phyloP scores from a whole-genome alignment of 2,329 filamentous ascomycete species.

The Aureobasidium mangrovei region DNA sequence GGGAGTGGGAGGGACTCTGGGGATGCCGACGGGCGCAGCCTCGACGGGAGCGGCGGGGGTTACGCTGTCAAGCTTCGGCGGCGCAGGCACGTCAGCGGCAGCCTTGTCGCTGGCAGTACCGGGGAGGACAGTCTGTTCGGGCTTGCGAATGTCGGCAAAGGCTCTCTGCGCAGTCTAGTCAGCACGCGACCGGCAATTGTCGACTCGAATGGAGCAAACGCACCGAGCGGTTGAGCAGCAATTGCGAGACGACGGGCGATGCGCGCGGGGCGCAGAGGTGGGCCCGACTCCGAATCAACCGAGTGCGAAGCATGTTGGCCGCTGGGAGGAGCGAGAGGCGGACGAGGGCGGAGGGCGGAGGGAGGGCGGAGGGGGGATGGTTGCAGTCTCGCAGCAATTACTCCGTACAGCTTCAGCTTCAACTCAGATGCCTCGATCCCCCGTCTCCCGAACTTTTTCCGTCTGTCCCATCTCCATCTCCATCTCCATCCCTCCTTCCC shows the following conservation, averaged over 20 bases:
- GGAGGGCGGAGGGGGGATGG: constrained; percentile 1
- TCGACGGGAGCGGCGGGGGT: constrained; percentile 15
- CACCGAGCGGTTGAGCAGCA: constrained; percentile 16
- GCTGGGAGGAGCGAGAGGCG: constrained; percentile 1
- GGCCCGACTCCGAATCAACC: constrained; percentile 17
- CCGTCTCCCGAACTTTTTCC: too few relatives aligned
- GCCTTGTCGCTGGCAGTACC: constrained; percentile 24
- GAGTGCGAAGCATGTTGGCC: constrained; percentile 18
- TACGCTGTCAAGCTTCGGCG: constrained; percentile 21
- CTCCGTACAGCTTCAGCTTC: constrained; percentile 6
- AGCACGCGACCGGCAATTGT: constrained; percentile 11
- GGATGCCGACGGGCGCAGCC: constrained; percentile 16
- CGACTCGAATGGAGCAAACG: neutral
- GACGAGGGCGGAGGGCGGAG: neutral
- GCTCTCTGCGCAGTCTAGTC: constrained; percentile 19
- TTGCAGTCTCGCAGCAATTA: neutral
- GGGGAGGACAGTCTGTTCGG: constrained; percentile 28
- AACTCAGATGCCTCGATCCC: neutral
- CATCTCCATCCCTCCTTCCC: too few relatives aligned
- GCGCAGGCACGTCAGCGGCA: constrained; percentile 24
- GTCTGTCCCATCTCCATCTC: too few relatives aligned
- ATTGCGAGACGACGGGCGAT: constrained; percentile 14
- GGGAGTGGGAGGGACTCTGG: constrained; percentile 20
- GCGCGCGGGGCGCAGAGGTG: constrained; percentile 8
- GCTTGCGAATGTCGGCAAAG: constrained; percentile 23